Percentiles rank a stretch among this genome's conserved stretches.
Evolutionary conservation across 1,284 basidiomycete species (phyloP).

Genomic region (Anthracocystis walkeri): DNA sequence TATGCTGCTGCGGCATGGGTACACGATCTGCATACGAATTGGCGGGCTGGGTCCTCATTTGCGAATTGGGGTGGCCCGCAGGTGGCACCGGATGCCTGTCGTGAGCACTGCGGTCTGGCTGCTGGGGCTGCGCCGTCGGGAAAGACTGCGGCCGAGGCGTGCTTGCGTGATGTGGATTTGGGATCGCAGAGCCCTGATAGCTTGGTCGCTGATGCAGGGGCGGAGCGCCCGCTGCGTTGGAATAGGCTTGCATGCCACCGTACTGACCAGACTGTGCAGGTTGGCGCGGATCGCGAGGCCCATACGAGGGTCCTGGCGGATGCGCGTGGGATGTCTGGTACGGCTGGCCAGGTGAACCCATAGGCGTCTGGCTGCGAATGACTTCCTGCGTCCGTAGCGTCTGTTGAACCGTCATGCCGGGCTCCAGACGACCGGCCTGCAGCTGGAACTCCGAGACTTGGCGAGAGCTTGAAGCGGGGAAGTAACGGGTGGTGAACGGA

Average conservation of each 20-base stretch:
- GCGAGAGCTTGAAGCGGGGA: constrained; percentile 62
- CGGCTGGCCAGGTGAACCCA: constrained; percentile 18
- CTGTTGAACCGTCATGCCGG: constrained; percentile 66
- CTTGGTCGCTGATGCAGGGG: constrained; percentile 30
- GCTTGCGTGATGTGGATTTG: constrained; percentile 29
- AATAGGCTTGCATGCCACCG: constrained; percentile 17
- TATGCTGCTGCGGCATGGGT: constrained; percentile 10
- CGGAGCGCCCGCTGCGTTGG: constrained; percentile 23
- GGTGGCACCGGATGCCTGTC: constrained; percentile 17
- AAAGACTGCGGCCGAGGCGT: constrained; percentile 37
- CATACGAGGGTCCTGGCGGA: constrained; percentile 38
- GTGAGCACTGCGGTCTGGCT: constrained; percentile 20
- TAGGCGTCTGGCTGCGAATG: constrained; percentile 24
- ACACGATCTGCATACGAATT: constrained; percentile 19
- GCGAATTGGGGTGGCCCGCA: constrained; percentile 9
- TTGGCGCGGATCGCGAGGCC: constrained; percentile 47
- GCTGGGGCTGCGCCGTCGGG: constrained; percentile 16
- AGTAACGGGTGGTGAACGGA: constrained; percentile 57
- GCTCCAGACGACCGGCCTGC: constrained; percentile 48
- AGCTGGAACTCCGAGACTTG: constrained; percentile 64
- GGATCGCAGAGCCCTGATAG: constrained; percentile 17
- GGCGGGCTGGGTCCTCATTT: constrained; percentile 24
- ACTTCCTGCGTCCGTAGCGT: constrained; percentile 55
- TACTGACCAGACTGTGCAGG: constrained; percentile 24
- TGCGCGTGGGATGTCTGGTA: constrained; percentile 25